Conservation (phyloP, 169 alveolate genomes). For the Cryptosporidium parvum region DNA sequence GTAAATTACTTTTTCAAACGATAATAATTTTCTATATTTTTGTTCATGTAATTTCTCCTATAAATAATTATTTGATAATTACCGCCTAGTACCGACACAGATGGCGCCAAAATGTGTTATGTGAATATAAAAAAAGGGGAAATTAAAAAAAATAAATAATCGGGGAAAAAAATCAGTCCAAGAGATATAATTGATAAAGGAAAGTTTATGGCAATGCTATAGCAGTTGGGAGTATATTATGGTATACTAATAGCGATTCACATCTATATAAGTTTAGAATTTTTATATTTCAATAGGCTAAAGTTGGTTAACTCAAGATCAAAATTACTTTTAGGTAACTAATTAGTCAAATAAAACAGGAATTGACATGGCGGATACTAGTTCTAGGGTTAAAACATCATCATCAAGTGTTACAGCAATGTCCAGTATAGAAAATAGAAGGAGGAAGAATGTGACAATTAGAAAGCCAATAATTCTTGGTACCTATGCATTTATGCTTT, state of each 20-base stretch:
- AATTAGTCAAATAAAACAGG: background rate
- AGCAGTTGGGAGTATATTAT: background rate
- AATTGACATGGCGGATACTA: background rate
- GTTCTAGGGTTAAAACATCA: background rate
- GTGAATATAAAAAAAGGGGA: slow-evolving; percentile 5
- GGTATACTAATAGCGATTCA: background rate
- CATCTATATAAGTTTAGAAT: background rate
- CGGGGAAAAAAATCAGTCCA: background rate
- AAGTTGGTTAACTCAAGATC: background rate
- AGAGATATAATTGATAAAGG: background rate
- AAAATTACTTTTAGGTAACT: slow-evolving; percentile 10
- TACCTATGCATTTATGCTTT: slow-evolving; percentile 80
- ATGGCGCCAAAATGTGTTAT: slow-evolving; percentile 14
- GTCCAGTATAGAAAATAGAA: slow-evolving; percentile 62
- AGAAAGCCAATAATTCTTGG: slow-evolving; percentile 81
- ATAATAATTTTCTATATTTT: too few species aligned
- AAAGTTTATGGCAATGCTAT: background rate
- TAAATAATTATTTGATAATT: too few species aligned
- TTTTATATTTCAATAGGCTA: background rate
- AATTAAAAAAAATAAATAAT: background rate
- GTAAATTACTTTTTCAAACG: too few species aligned
- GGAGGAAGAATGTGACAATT: slow-evolving; percentile 80
- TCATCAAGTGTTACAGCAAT: slow-evolving; percentile 18
- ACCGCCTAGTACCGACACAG: background rate
- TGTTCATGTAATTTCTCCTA: background rate